Evolutionary conservation across 1,139 yeast species (phyloP).

Genomic region (Nematodospora anomalae): DNA sequence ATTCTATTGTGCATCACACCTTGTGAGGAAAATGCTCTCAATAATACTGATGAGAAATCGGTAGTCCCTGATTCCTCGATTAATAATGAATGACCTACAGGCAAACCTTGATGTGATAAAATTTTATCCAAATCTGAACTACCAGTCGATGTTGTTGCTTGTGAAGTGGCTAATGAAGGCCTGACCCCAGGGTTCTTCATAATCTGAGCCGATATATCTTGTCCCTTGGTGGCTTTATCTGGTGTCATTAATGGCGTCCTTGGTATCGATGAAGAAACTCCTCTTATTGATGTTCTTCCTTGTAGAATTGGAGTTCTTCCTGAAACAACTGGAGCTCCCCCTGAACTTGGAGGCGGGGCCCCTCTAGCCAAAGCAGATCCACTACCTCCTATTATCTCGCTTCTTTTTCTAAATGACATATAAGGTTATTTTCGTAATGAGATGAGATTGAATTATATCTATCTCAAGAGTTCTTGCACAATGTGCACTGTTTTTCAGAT

Average conservation of each 20-base stretch:
- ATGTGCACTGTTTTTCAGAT: too few species aligned
- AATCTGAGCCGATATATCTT: constrained; percentile 10
- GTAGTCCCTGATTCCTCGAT: constrained; percentile 88
- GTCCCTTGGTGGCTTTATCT: constrained; percentile 2
- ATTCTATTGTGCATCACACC: constrained; percentile 72
- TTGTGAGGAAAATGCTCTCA: constrained; percentile 74
- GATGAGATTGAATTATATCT: constrained; percentile 1
- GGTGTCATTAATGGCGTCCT: constrained; percentile 12
- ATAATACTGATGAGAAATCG: constrained; percentile 76
- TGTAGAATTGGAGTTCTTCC: constrained; percentile 16
- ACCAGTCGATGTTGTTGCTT: constrained; percentile 78
- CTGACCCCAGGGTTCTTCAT: constrained; percentile 57
- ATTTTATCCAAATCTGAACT: constrained; percentile 71
- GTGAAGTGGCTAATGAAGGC: constrained; percentile 77
- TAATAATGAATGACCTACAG: constrained; percentile 68
- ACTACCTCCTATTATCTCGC: constrained; percentile 51
- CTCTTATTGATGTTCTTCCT: constrained; percentile 15
- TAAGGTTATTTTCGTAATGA: too few species aligned
- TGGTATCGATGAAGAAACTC: constrained; percentile 8
- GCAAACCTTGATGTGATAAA: constrained; percentile 81
- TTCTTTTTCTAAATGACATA: constrained; percentile 74
- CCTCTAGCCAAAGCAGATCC: constrained; percentile 12
- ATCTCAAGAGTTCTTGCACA: too few species aligned
- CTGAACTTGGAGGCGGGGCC: constrained; percentile 17
- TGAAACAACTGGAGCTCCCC: constrained; percentile 17